A percentile compares a stretch with the other conserved stretches of the same genome.
Conservation (phyloP, 164 flowering plant genomes). For the Echeveria elegans region DNA sequence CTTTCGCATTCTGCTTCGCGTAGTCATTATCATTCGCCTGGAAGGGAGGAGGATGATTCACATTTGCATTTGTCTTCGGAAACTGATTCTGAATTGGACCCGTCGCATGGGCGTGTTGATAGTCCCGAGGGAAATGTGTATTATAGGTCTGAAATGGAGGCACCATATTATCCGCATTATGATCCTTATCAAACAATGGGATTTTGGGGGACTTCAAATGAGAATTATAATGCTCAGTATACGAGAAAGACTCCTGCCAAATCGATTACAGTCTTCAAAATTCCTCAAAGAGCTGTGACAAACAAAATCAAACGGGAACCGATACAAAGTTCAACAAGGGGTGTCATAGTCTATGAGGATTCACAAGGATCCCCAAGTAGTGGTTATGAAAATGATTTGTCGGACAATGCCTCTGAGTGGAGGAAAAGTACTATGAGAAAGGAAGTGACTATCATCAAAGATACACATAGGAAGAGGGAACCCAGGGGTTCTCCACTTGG, state of each 20-base stretch:
- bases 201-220: conserved; percentile 9
- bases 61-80: conserved; percentile 43
- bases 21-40: conserved; percentile 17
- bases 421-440: background rate
- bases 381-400: conserved; percentile 21
- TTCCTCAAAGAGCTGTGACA: conserved; percentile 19
- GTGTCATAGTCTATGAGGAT: conserved; percentile 44
- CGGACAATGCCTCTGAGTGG: conserved; percentile 19
- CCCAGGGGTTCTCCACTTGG: background rate
- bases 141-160: conserved; percentile 11
- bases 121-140: conserved; percentile 12
- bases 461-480: background rate
- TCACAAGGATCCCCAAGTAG: conserved; percentile 19
- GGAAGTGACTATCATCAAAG: background rate
- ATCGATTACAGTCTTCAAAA: conserved; percentile 45
- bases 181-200: background rate
- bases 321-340: conserved; percentile 13
- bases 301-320: background rate
- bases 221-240: conserved; percentile 29
- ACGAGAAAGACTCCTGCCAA: conserved; percentile 53
- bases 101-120: conserved; percentile 31
- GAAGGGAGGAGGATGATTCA: conserved; percentile 23
- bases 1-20: conserved; percentile 28
- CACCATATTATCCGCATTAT: conserved; percentile 9
- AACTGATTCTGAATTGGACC: conserved; percentile 22